Evolutionary conservation across 1,284 basidiomycete species (phyloP), one percentile per base, ranked within the genome.

Genomic region (Marasmius tenuissimus): DNA sequence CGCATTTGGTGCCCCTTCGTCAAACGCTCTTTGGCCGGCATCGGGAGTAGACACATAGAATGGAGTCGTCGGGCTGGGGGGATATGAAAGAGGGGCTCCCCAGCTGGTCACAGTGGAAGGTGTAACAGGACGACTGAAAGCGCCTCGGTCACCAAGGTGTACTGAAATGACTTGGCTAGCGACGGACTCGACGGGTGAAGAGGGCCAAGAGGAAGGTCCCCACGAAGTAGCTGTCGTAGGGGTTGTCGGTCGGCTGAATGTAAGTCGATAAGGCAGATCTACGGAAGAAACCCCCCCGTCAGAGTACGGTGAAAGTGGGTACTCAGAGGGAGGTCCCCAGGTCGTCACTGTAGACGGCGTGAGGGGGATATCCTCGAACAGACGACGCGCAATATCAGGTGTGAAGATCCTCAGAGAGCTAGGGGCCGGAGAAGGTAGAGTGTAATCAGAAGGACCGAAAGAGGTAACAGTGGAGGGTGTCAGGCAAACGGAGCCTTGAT

Each of bases 401-500:
- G 75, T 73, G 3, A 72, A 69, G 14, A 69, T 52, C 52, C 68
- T 50, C 50, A 61, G 53, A 16, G 48, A 50, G 33, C 63, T 64
- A 58, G 66, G 40, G 60, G 68, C 38, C 65, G 70, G 61, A 64
- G 64, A 68, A 64, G 70, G 63, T 48, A 71, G 62, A 33, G 71
- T 71, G 57, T 78, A 74, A 64, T 79, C 76, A 22, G 72, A 74
- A 40, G 78, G 79, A 33, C 81, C 82, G 69, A 79, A 81, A n/a
- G 79, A 81, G 4, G 83, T 84, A 59, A 78, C 77, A 33, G 73
- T 76, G 1, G 85, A 81, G 8, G 84, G 82, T 3, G 85, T 88
- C 58, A 84, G 75, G 60, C 79, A 78, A 11, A 88, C 85, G 2
- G 88, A 89, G 12, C 85, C 86, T 66, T 80, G 74, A 45, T 78